phyloP scores from a whole-genome alignment of 768 basidiomycete species.

The Trametes punicea region DNA sequence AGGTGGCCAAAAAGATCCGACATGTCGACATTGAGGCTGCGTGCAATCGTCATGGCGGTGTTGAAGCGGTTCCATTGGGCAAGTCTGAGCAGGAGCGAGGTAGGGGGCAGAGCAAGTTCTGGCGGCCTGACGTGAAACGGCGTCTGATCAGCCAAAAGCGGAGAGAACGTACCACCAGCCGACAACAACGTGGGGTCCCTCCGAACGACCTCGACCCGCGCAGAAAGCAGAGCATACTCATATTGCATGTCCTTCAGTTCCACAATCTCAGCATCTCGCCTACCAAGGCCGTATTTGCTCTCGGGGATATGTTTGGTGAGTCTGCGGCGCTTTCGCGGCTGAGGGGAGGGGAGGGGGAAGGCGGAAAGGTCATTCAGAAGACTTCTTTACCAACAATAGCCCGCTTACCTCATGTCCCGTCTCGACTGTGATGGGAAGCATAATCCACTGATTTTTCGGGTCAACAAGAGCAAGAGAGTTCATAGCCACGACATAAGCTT shows the following conservation, averaged over 20 bases:
- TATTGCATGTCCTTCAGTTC: conserved; percentile 75
- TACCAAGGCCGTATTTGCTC: conserved; percentile 58
- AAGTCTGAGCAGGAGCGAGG: conserved; percentile 71
- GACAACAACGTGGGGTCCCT: conserved; percentile 60
- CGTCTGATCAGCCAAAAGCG: conserved; percentile 2
- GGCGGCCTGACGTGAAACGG: conserved; percentile 11
- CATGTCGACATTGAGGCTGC: conserved; percentile 80
- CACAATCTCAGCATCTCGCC: conserved; percentile 72
- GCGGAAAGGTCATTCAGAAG: too few relatives aligned
- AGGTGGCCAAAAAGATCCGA: conserved; percentile 77
- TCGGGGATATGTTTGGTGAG: conserved; percentile 77
- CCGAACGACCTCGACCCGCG: conserved; percentile 71
- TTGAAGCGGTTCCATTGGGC: conserved; percentile 78
- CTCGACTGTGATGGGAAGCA: conserved; percentile 53
- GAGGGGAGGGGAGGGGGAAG: neutral
- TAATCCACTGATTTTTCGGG: conserved; percentile 78
- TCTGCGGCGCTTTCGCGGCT: conserved; percentile 71
- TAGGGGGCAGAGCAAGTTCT: conserved; percentile 50
- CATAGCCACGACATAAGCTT: conserved; percentile 83
- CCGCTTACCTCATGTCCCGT: conserved; percentile 43
- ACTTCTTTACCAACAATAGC: conserved; percentile 18
- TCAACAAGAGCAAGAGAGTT: conserved; percentile 86
- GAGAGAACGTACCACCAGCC: conserved; percentile 56
- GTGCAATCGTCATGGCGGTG: conserved; percentile 73
- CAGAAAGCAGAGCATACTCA: conserved; percentile 72